Percentiles rank a stretch among this genome's conserved stretches.
Conservation (phyloP, 164 flowering plant species). For the Piper betle region DNA sequence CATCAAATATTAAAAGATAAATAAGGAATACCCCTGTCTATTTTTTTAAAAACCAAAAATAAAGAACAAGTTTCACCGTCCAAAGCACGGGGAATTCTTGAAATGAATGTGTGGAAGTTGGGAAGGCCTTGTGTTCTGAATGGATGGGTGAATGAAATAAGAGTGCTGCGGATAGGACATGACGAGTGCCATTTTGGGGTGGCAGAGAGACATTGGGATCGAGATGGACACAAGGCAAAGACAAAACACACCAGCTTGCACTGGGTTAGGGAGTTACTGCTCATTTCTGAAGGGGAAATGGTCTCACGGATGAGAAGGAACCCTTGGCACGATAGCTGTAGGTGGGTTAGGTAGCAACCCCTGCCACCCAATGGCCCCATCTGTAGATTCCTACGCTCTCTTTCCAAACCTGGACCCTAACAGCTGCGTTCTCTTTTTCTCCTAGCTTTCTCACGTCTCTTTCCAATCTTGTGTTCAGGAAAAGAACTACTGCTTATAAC, state of each 20-base stretch:
- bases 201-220: constrained; percentile 8
- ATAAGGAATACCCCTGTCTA: not conserved
- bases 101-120: constrained; percentile 2
- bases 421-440: constrained; percentile 2
- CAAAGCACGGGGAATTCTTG: constrained; percentile 7
- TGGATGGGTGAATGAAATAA: not conserved
- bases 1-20: not conserved
- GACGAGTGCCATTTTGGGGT: constrained; percentile 7
- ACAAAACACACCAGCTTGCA: constrained; percentile 14
- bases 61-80: not conserved
- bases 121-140: not conserved
- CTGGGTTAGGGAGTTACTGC: constrained; percentile 6
- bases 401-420: not conserved
- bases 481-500: not conserved
- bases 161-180: constrained; percentile 5
- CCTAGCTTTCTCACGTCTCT: not conserved
- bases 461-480: not conserved
- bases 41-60: not conserved
- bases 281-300: constrained; percentile 3
- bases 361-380: constrained; percentile 21
- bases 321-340: constrained; percentile 23
- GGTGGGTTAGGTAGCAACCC: constrained; percentile 28
- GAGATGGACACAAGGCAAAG: constrained; percentile 12
- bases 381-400: constrained; percentile 20
- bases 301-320: constrained; percentile 9